Evolutionary conservation across 768 basidiomycete species (phyloP).

Genomic region (Rhodotorula taiwanensis): DNA sequence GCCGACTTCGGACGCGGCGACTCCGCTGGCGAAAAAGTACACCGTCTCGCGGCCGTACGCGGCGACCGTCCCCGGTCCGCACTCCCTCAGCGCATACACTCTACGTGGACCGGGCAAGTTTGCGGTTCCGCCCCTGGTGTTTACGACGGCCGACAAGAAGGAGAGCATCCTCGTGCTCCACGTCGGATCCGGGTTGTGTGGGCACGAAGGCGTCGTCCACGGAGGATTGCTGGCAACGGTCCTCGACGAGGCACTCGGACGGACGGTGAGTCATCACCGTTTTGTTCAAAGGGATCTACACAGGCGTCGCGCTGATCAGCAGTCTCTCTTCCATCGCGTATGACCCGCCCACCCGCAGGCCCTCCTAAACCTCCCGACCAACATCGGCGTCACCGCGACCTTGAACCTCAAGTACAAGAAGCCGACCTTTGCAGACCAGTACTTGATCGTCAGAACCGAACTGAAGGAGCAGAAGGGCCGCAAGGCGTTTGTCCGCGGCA

Average conservation of each 20-base stretch:
- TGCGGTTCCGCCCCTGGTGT: conserved; percentile 68
- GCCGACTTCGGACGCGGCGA: conserved; percentile 2
- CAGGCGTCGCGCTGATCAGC: too few relatives aligned
- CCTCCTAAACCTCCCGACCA: conserved; percentile 72
- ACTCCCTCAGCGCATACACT: conserved; percentile 75
- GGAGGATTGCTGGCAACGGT: conserved; percentile 86
- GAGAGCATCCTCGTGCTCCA: conserved; percentile 69
- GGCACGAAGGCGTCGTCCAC: conserved; percentile 69
- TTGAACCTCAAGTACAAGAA: conserved; percentile 73
- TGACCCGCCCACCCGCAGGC: conserved; percentile 53
- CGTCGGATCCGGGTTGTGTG: conserved; percentile 78
- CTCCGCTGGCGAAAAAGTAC: conserved; percentile 52
- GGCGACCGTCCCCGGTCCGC: conserved; percentile 66
- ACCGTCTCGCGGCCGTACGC: conserved; percentile 57
- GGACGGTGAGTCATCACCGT: conserved; percentile 56
- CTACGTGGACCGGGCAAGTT: conserved; percentile 82
- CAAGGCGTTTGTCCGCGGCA: conserved; percentile 64
- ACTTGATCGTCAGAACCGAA: conserved; percentile 69
- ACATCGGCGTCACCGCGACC: conserved; percentile 87
- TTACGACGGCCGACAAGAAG: conserved; percentile 65
- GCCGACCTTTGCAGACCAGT: conserved; percentile 56
- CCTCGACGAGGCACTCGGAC: conserved; percentile 69
- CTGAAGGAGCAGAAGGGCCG: conserved; percentile 66
- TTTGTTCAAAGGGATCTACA: too few relatives aligned
- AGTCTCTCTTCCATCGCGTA: conserved; percentile 13